Base-by-base conservation (phyloP, 1,284 basidiomycete species). In the Heterobasidion irregulare region DNA sequence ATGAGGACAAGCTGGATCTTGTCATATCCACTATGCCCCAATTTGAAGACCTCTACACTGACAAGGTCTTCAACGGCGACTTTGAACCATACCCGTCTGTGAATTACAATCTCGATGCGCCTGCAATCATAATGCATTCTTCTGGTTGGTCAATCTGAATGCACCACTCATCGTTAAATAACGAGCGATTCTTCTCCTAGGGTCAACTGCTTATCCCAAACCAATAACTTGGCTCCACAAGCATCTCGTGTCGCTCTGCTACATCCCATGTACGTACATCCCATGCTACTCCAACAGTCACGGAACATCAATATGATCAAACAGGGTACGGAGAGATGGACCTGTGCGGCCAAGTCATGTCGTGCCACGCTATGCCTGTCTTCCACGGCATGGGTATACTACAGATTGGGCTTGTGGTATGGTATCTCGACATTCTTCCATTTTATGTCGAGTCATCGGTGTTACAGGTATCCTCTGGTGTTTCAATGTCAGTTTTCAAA, bases 61-160 rank as follows among this genome's bases (percentile, higher is more conserved):
- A 52, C 1, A 52, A 53, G 7, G 33, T 26, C n/a, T 47, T 48
- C 9, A 52, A 56, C 18, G 44, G n/a, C 9, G 36, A 51, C 15
- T 58, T 61, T 15, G 48, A 56, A 19, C 55, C 48, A 8, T 58
- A 65, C n/a, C 61, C 64, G n/a, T 49, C 53, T 10, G 55, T 62
- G n/a, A 58, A 60, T 43, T 57, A 54, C 33, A 58, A 57, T 16
- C 36, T 61, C 2, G 52, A 68, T 34, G 62, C 65, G 19, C 59
- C 60, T 16, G 59, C 58, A 0, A 33, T 68, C 16, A 65, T 70
- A 47, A 55, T 69, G 46, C 69, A 71, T 53, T 69, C 69, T 15
- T 70, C 69, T 8, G 69, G 68, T 70, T 47, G 19, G 64, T 61
- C n/a, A 38, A 12, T 15, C 10, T 36, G n/a, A 36, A n/a, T 47